Percentiles rank a stretch among this genome's conserved stretches.
Evolutionary conservation across 1,139 yeast genomes (phyloP).

Genomic region (Magnusiomyces sp.): DNA sequence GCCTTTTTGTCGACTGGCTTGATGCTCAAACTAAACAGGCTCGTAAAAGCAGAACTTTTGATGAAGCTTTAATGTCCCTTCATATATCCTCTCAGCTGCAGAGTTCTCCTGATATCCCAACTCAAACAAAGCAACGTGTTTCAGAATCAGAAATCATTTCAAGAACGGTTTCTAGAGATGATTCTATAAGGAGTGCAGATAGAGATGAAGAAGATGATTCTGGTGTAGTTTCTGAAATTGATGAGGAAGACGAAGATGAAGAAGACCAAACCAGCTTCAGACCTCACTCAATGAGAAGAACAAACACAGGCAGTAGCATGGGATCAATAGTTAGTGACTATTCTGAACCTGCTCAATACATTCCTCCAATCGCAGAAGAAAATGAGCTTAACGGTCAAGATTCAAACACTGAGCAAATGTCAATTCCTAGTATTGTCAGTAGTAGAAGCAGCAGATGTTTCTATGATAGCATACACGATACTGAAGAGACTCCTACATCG

Average conservation of each 20-base stretch:
- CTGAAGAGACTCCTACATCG: conserved; percentile 1
- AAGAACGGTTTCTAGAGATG: not conserved
- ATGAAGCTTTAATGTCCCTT: not conserved
- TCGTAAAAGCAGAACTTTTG: conserved; percentile 2
- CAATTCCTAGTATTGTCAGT: not conserved
- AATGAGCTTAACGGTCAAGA: too few species aligned
- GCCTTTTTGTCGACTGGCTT: conserved; percentile 54
- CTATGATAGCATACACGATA: not conserved
- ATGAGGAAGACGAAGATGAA: too few species aligned
- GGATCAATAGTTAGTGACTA: too few species aligned
- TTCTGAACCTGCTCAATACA: too few species aligned
- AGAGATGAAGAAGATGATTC: too few species aligned
- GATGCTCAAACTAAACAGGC: conserved; percentile 14
- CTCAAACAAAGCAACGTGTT: not conserved
- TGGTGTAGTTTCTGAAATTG: too few species aligned
- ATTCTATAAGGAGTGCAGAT: not conserved
- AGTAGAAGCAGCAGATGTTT: conserved; percentile 1
- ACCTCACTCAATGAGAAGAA: too few species aligned
- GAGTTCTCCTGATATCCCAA: not conserved
- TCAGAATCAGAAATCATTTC: not conserved
- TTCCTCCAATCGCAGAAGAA: too few species aligned
- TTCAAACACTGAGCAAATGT: too few species aligned
- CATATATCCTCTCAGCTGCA: too few species aligned
- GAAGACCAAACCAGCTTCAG: too few species aligned
- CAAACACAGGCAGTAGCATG: too few species aligned